phyloP scores from a whole-genome alignment of 495 filamentous ascomycete genomes.

The Hyphodiscus hymeniophilus region DNA sequence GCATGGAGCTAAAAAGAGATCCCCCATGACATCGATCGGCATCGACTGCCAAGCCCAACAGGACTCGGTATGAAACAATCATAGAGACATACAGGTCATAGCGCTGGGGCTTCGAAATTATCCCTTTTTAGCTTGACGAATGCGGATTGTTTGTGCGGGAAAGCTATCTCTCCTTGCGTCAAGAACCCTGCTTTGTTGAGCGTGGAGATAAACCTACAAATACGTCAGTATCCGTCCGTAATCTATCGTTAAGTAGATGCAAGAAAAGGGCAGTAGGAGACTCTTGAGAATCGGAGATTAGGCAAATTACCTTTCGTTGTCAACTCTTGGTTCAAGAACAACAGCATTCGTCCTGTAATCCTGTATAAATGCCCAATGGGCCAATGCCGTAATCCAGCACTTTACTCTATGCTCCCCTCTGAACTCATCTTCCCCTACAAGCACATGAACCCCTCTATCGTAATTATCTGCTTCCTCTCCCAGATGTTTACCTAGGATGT shows the following conservation, averaged over 20 bases:
- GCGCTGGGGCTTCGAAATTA: slow-evolving; percentile 69
- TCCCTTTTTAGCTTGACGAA: slow-evolving; percentile 78
- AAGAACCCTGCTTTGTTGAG: slow-evolving; percentile 69
- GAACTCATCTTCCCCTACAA: slow-evolving; percentile 91
- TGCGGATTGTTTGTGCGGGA: slow-evolving; percentile 90
- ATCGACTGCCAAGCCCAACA: too few species aligned
- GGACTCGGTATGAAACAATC: not conserved
- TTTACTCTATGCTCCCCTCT: slow-evolving; percentile 65
- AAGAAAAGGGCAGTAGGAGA: not conserved
- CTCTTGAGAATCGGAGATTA: not conserved
- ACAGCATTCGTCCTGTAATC: slow-evolving; percentile 78
- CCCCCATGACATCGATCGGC: too few species aligned
- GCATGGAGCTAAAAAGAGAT: too few species aligned
- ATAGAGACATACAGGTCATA: slow-evolving; percentile 34
- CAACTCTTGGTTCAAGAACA: slow-evolving; percentile 81
- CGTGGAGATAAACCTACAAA: slow-evolving; percentile 66
- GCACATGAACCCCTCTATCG: slow-evolving; percentile 79
- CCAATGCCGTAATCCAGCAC: slow-evolving; percentile 75
- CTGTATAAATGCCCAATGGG: slow-evolving; percentile 73
- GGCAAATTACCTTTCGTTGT: slow-evolving; percentile 70
- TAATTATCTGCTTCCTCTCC: slow-evolving; percentile 58
- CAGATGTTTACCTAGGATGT: slow-evolving; percentile 59
- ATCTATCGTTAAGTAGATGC: not conserved
- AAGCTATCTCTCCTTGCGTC: slow-evolving; percentile 79
- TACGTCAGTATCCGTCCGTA: not conserved